These are phyloP conservation scores for Pholiota adiposa DNA, from an alignment of 1,284 basidiomycete genomes.

Conservation along the genomic window DNA sequence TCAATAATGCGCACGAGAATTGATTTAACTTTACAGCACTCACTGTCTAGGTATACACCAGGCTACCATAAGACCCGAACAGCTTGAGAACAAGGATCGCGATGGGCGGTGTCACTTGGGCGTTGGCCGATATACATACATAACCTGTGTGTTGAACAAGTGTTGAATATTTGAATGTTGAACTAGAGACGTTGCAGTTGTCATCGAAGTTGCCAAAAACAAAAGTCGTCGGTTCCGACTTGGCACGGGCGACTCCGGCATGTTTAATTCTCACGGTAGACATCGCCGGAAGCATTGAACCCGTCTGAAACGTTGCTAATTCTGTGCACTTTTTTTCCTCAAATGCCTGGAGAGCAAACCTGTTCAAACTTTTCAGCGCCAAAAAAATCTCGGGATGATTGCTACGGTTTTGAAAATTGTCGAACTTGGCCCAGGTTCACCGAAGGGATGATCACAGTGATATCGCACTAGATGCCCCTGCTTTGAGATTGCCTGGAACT, in stretches of 20 bases:
- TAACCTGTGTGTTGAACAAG: not conserved
- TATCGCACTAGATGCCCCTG: not conserved
- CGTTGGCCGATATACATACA: not conserved
- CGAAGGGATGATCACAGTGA: not conserved
- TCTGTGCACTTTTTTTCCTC: not conserved
- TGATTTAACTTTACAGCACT: not conserved
- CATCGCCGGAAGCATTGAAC: not conserved
- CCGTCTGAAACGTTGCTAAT: not conserved
- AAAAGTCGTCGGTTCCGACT: not conserved
- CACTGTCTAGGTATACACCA: not conserved
- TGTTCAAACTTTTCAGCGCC: not conserved
- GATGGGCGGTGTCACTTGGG: not conserved
- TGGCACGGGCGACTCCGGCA: not conserved
- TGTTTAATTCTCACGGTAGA: not conserved
- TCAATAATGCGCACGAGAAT: not conserved
- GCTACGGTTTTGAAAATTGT: not conserved
- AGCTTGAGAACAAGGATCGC: not conserved
- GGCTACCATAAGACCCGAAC: not conserved
- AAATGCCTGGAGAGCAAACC: not conserved
- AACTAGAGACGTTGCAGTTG: not conserved
- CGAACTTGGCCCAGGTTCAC: conserved; percentile 1
- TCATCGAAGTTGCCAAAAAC: not conserved
- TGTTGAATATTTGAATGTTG: not conserved
- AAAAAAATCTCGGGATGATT: not conserved
- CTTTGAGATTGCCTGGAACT: not conserved